Evolutionary conservation across 148 eudicot genomes (phyloP).

Genomic region (Fagopyrum tataricum): DNA sequence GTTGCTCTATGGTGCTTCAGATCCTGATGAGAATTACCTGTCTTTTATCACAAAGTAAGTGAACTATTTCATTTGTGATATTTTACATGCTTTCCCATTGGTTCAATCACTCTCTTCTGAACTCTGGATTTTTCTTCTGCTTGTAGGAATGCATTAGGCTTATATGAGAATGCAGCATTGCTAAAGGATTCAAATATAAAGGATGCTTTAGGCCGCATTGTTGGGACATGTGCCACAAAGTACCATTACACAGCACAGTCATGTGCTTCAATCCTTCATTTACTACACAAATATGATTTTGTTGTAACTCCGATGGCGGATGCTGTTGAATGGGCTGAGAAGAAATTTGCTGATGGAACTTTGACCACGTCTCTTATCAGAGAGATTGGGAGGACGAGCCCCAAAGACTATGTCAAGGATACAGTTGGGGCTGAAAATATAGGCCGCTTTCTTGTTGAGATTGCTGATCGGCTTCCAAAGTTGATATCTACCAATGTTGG

Average conservation of each 20-base stretch:
- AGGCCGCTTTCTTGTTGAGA: constrained; percentile 90
- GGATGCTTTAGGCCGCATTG: constrained; percentile 79
- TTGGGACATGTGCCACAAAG: constrained; percentile 85
- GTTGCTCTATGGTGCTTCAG: constrained; percentile 80
- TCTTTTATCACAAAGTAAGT: constrained; percentile 86
- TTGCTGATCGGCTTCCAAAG: constrained; percentile 76
- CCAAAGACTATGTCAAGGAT: constrained; percentile 76
- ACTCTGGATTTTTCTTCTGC: constrained; percentile 7
- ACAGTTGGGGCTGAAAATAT: constrained; percentile 85
- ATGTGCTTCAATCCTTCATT: constrained; percentile 83
- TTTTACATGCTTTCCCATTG: background rate
- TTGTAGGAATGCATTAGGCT: constrained; percentile 58
- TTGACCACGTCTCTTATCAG: constrained; percentile 67
- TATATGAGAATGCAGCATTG: constrained; percentile 72
- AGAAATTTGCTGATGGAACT: constrained; percentile 84
- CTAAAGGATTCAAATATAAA: constrained; percentile 72
- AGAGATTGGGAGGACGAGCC: constrained; percentile 87
- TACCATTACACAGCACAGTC: constrained; percentile 75
- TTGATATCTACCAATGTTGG: constrained; percentile 85
- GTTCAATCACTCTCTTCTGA: background rate
- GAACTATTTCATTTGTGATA: background rate
- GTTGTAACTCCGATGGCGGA: constrained; percentile 72
- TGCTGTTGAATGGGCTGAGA: constrained; percentile 72
- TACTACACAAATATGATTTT: constrained; percentile 84
- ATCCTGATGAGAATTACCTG: constrained; percentile 85